Base-by-base conservation (phyloP, 1,139 yeast genomes). In the Yamadazyma spencermartinsiae region DNA sequence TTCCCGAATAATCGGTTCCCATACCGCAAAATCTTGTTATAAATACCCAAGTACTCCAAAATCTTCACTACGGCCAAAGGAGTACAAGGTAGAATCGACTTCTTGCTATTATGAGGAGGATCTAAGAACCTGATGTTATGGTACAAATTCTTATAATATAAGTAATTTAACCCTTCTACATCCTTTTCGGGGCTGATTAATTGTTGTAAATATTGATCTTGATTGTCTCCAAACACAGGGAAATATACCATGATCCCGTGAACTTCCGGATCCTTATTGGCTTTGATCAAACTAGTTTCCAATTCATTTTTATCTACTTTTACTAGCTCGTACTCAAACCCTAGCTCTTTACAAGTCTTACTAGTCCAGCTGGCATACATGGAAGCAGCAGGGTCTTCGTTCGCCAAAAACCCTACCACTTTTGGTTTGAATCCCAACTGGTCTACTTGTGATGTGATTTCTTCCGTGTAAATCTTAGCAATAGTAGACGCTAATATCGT, bases 171-270 rank as follows among this genome's bases (percentile, higher is more conserved):
- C 2, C 98, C 98, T 63, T 92, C 98, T 17, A 94, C 98, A 54
- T 92, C 98, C 61, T 92, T 92, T 46, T 87, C 90, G 23, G 84
- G 71, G 15, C 85, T 69, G 10, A 92, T 89, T 45, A 89, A 84
- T 64, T 92, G 98, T 64, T 92, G 98, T 41, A 92, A 65, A 60
- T 94, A 92, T 61, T 86, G 96, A 60, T 92, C 98, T 64, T 92
- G 98, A 45, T 86, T 79, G 57, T 87, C 88, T 2, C 96, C 96
- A 64, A 88, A 92, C 3, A 92, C 98, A 1, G 98, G 98, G 76
- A 90, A 92, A 62, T 92, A 92, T n/a, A 92, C 92, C 89, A 92
- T 89, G 49, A 92, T 92, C 20, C 98, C 98, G 56, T 88, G 84
- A 25, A 92, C 88, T 1, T 61, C 52, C 39, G 76, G 80, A 54